phyloP scores from a whole-genome alignment of 73 alveolate genomes.

The Stentor coeruleus region DNA sequence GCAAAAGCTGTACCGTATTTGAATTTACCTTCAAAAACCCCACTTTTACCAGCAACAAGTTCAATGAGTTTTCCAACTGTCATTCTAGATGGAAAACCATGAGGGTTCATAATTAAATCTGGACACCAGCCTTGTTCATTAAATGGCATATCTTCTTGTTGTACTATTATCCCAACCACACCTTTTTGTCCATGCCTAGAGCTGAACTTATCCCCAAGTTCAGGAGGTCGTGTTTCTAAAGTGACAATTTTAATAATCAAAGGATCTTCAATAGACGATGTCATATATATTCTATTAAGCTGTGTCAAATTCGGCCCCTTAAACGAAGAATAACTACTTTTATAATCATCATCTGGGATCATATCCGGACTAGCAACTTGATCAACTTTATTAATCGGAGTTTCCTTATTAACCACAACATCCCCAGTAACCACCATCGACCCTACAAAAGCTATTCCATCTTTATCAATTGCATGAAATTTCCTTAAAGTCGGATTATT shows the following conservation, averaged over 20 bases:
- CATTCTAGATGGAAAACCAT: conserved; percentile 99
- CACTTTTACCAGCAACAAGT: conserved; percentile 87
- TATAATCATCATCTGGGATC: conserved; percentile 14
- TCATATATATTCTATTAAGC: conserved; percentile 73
- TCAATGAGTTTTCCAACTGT: conserved; percentile 99
- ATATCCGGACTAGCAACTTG: neutral
- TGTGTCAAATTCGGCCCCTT: conserved; percentile 64
- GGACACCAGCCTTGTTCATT: conserved; percentile 99
- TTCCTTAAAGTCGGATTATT: conserved; percentile 37
- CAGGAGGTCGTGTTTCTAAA: conserved; percentile 94
- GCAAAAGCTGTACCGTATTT: conserved; percentile 98
- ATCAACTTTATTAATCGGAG: conserved; percentile 59
- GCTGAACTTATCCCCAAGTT: conserved; percentile 96
- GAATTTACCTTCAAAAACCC: conserved; percentile 83
- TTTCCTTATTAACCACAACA: conserved; percentile 70
- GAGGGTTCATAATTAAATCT: conserved; percentile 99
- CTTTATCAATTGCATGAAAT: conserved; percentile 89
- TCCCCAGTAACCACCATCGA: conserved; percentile 80
- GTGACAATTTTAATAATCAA: conserved; percentile 75
- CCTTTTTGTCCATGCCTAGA: conserved; percentile 99
- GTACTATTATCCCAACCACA: conserved; percentile 97
- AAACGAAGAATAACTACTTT: conserved; percentile 34
- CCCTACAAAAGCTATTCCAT: conserved; percentile 90
- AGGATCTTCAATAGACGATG: conserved; percentile 65
- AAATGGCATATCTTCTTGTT: conserved; percentile 98